Evolutionary conservation across 768 basidiomycete genomes (phyloP).

Genomic region (Boletus huronensis): DNA sequence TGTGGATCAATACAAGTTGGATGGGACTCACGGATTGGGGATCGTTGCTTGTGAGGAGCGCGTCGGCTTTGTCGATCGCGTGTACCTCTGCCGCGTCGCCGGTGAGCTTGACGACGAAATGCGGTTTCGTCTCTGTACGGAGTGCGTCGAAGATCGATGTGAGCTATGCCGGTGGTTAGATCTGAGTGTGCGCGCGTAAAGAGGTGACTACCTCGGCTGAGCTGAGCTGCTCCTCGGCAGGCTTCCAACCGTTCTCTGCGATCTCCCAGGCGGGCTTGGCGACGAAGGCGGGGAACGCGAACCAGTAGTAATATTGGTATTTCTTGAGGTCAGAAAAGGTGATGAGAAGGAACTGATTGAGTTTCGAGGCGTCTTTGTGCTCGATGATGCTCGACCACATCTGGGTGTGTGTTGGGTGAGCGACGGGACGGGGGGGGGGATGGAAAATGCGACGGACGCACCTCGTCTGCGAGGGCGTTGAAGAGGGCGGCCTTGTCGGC

Average conservation of each 20-base stretch:
- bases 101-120: constrained; percentile 56
- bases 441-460: constrained; percentile 26
- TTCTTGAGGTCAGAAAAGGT: constrained; percentile 98
- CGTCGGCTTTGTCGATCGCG: constrained; percentile 51
- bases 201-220: constrained; percentile 36
- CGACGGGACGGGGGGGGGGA: not conserved
- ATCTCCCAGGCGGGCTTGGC: constrained; percentile 91
- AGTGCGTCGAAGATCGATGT: constrained; percentile 51
- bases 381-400: constrained; percentile 64
- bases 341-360: constrained; percentile 83
- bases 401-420: constrained; percentile 32
- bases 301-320: constrained; percentile 98
- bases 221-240: constrained; percentile 44
- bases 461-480: constrained; percentile 65
- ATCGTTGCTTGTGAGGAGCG: constrained; percentile 52
- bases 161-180: constrained; percentile 38
- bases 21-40: constrained; percentile 39
- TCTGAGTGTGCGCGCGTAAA: not conserved
- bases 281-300: constrained; percentile 90
- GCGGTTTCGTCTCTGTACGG: constrained; percentile 41
- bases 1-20: not conserved
- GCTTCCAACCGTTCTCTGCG: constrained; percentile 54
- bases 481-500: constrained; percentile 88
- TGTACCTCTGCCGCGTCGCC: constrained; percentile 41
- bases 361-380: constrained; percentile 48